Base-by-base conservation (phyloP, 2,329 filamentous ascomycete genomes). In the Exserohilum turcica region DNA sequence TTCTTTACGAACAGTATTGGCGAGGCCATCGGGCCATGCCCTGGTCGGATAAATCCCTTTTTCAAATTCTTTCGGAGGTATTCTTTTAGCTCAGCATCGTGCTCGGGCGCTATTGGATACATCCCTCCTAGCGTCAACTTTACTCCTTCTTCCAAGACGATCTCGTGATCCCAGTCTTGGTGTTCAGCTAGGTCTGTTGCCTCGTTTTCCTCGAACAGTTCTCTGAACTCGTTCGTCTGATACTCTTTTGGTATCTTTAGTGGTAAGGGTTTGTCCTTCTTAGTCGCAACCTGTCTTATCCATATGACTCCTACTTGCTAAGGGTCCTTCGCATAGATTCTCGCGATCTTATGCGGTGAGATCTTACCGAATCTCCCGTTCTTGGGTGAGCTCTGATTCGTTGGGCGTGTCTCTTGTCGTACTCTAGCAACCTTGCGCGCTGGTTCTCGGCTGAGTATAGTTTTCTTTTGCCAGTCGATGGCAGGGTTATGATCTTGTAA, bases 61-160 rank as follows among this genome's bases (percentile, higher is more conserved):
- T 48, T 48, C n/a, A 48, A 6, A 16, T 48, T 48, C 27, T 35
- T 48, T n/a, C 32, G n/a, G 15, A 48, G 15, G 15, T 37, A 46
- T 3, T 46, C 32, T n/a, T 16, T 7, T 21, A 44, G 42, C 42
- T 44, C 33, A 33, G 42, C 13, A 16, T 37, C 12, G 8, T 46
- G 12, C 43, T 46, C 28, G 18, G 13, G 43, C 15, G 15, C 19
- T 36, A 46, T 37, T 9, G 5, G 9, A 19, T 46, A 46, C 16
- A 46, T 46, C 29, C 15, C 18, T 46, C 18, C 19, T 46, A 46
- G 43, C 18, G 12, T 46, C 1, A 37, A 9, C 32, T 46, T 46
- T 1, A n/a, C 31, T n/a, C 2, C 18, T 46, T 28, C 18, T 12
- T 44, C 31, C 33, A 35, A 16, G 29, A 42, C 28, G 24, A 42